Conservation (phyloP, 1,284 basidiomycete genomes). For the Rhodotorula sp. region DNA sequence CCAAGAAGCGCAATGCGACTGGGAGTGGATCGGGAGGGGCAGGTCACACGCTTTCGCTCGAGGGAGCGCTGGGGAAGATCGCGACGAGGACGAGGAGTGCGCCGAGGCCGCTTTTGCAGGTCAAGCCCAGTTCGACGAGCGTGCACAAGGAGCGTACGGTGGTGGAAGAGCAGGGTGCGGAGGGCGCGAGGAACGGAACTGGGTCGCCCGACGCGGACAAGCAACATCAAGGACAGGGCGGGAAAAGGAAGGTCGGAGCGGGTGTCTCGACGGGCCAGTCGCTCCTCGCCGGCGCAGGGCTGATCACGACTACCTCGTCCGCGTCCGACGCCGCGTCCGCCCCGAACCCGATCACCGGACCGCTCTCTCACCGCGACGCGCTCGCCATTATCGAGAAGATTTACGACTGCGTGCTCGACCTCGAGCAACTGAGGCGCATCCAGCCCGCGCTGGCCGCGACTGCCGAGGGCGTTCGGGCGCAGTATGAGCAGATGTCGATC, state of each 20-base stretch:
- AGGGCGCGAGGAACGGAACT: background rate
- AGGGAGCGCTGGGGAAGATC: slow-evolving; percentile 93
- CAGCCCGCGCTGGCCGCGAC: slow-evolving; percentile 59
- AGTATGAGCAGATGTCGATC: slow-evolving; percentile 58
- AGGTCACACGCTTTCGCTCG: slow-evolving; percentile 56
- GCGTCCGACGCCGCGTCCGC: background rate
- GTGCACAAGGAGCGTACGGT: background rate
- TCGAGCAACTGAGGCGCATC: slow-evolving; percentile 82
- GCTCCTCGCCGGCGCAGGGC: slow-evolving; percentile 31
- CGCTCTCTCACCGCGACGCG: slow-evolving; percentile 74
- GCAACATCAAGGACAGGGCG: background rate
- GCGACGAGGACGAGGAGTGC: slow-evolving; percentile 86
- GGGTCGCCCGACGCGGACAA: background rate
- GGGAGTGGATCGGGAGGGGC: slow-evolving; percentile 21
- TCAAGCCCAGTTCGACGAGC: slow-evolving; percentile 55
- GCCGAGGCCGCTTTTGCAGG: slow-evolving; percentile 91
- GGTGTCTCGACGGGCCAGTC: slow-evolving; percentile 29
- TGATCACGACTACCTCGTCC: slow-evolving; percentile 14
- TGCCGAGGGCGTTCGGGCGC: slow-evolving; percentile 55
- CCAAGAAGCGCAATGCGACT: slow-evolving; percentile 60
- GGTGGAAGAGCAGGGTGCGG: too few species aligned
- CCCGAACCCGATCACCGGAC: slow-evolving; percentile 41
- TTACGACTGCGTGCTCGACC: slow-evolving; percentile 77
- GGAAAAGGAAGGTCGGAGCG: background rate
- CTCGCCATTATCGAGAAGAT: slow-evolving; percentile 76